These are phyloP conservation scores for Aeminium ludgeri DNA, from an alignment of 495 filamentous ascomycete species.

Conservation along the genomic window DNA sequence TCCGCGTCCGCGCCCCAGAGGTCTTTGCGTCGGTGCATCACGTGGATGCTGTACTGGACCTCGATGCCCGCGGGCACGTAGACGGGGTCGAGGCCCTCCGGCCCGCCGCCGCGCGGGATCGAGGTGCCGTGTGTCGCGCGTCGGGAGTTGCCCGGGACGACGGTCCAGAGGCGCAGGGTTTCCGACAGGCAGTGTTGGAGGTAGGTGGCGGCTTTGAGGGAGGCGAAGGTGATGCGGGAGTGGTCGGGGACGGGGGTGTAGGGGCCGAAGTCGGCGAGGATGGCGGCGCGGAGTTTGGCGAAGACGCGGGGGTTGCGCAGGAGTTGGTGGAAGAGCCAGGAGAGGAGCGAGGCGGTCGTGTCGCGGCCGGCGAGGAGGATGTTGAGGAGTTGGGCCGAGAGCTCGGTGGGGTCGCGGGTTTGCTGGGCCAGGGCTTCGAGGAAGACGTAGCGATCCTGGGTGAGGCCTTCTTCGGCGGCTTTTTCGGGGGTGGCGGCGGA, in stretches of 20 bases:
- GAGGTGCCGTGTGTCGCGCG: conserved; percentile 34
- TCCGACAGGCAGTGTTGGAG: conserved; percentile 70
- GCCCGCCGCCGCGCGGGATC: conserved; percentile 36
- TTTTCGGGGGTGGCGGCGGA: conserved; percentile 38
- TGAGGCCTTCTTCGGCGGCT: conserved; percentile 38
- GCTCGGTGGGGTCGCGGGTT: conserved; percentile 51
- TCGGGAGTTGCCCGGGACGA: conserved; percentile 47
- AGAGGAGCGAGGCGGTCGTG: conserved; percentile 24
- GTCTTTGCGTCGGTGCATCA: conserved; percentile 25
- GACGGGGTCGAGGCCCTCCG: conserved; percentile 31
- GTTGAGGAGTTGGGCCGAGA: conserved; percentile 65
- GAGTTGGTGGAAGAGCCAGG: conserved; percentile 52
- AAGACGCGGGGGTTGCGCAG: conserved; percentile 55
- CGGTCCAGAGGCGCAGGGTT: conserved; percentile 70
- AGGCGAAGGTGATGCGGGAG: conserved; percentile 42
- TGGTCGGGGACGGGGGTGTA: conserved; percentile 46
- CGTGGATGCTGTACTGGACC: conserved; percentile 28
- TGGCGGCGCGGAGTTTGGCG: conserved; percentile 47
- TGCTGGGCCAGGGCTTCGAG: conserved; percentile 61
- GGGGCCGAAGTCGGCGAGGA: conserved; percentile 50
- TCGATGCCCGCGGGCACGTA: conserved; percentile 28
- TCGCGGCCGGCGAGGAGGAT: conserved; percentile 47
- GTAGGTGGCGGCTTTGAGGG: conserved; percentile 42
- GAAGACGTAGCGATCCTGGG: conserved; percentile 45
- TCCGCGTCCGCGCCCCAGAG: conserved; percentile 23